Evolutionary conservation across 352 stramenopile genomes (phyloP), one percentile per base, ranked within the genome.

Genomic region (Phytopythium mirpurense): DNA sequence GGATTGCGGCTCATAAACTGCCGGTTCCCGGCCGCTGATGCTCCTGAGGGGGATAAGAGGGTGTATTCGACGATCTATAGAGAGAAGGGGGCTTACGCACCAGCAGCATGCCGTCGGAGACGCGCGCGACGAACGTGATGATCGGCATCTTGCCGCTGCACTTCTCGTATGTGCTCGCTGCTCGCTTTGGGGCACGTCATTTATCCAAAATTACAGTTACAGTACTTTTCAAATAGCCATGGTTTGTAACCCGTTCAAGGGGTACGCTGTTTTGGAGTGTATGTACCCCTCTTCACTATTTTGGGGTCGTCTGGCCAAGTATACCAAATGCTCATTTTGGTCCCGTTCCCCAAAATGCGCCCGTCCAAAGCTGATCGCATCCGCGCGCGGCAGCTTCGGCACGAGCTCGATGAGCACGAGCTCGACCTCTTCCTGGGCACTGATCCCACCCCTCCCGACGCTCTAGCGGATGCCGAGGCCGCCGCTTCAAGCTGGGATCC

Each of bases 41-140:
- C n/a, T n/a, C n/a, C n/a, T n/a, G 2, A 29, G 19, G 14, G 10
- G 11, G 10, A 31, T 9, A n/a, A 45, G 19, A 9, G n/a, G n/a
- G n/a, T n/a, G n/a, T n/a, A n/a, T n/a, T n/a, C n/a, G n/a, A n/a
- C n/a, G n/a, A n/a, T n/a, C n/a, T n/a, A n/a, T n/a, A n/a, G n/a
- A 5, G 40, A 5, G 0, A 0, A n/a, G 31, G 23, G 1, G 21
- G 21, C 37, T 18, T 34, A 62, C 77, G 54, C 49, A 95, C 84
- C 61, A 98, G 81, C 46, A 98, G 72, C 74, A 98, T 95, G 48
- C 93, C 93, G 65, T 98, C 93, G 40, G 86, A 96, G 32, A 98
- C 82, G 55, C 93, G 87, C 59, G 93, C 93, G 9, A 98, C 78
- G 62, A 98, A 96, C 45, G 93, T 98, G 64, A 97, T 92, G 59